Base-by-base conservation (phyloP, 352 stramenopile species). In the Phytophthora ramorum region DNA sequence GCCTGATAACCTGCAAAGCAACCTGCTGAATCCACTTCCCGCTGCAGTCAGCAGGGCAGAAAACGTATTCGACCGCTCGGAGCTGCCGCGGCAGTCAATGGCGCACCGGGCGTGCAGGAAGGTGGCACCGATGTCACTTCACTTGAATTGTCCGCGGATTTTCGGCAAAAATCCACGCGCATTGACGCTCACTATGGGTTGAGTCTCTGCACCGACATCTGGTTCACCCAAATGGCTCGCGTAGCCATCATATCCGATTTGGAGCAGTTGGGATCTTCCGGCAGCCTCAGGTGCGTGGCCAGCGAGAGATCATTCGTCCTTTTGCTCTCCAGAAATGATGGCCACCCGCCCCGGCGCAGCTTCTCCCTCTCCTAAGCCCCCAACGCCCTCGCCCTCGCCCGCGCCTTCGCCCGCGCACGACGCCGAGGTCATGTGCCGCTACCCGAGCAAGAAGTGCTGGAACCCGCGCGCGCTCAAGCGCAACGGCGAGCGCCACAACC, bases 381-480 rank as follows among this genome's bases (percentile, higher is more conserved):
- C 28, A 13, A 44, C 17, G 16, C 26, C 26, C 22, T 24, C 22
- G 22, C 22, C 22, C 3, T 24, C 50, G n/a, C 34, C 37, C 19
- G 49, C 24, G 24, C 26, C 66, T n/a, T 50, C 54, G 30, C 35
- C 48, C 5, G 37, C 38, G 16, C 54, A 66, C 45, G 55, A 78
- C 26, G 12, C 48, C 8, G 43, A 66, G n/a, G 37, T 24, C 40
- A 74, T 82, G 47, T 95, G 87, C 66, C 78, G 85, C 24, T 95
- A 95, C 69, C 81, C 81, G 40, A 95, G 83, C 74, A 93, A 91
- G 57, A 83, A 83, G 34, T 96, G 87, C 78, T 90, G 79, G 64
- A 93, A 93, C 63, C 61, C 78, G 40, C 87, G 87, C 43, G 87
- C 85, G 43, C 77, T 88, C 47, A 96, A 96, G 62, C 84, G 84